Percentiles rank a stretch among this genome's conserved stretches.
Conservation (phyloP, 2,329 filamentous ascomycete species). For the Botrytis porri region DNA sequence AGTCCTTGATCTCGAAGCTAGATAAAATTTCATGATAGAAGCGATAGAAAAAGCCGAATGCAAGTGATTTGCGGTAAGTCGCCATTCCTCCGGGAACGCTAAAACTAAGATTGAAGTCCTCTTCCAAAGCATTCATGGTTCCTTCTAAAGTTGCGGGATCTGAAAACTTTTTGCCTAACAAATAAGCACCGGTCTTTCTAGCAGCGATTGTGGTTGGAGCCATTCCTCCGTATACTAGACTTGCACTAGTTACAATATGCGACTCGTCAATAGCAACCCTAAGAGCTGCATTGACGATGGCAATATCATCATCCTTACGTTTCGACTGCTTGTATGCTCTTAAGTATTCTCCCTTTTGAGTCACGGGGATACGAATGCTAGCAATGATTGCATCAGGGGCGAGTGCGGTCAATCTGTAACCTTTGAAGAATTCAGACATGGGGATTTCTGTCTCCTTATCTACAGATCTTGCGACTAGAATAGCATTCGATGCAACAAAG, state of each 20-base stretch:
- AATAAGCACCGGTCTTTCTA: conserved; percentile 69
- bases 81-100: conserved; percentile 97
- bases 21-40: conserved; percentile 89
- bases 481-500: conserved; percentile 81
- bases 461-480: conserved; percentile 75
- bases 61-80: conserved; percentile 86
- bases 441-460: conserved; percentile 77
- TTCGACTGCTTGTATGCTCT: conserved; percentile 95
- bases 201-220: conserved; percentile 87
- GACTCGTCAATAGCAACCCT: conserved; percentile 68
- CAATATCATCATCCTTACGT: conserved; percentile 96
- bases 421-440: conserved; percentile 89
- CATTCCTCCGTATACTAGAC: conserved; percentile 92
- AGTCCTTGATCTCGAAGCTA: conserved; percentile 49
- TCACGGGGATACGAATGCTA: conserved; percentile 79
- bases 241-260: conserved; percentile 69
- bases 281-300: conserved; percentile 88
- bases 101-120: conserved; percentile 85
- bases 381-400: conserved; percentile 80
- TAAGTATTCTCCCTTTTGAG: conserved; percentile 77
- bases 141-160: conserved; percentile 83
- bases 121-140: conserved; percentile 82
- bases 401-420: conserved; percentile 82
- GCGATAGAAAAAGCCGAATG: conserved; percentile 91
- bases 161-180: conserved; percentile 75